phyloP scores from a whole-genome alignment of 768 basidiomycete species.

The Phallus indusiatus region DNA sequence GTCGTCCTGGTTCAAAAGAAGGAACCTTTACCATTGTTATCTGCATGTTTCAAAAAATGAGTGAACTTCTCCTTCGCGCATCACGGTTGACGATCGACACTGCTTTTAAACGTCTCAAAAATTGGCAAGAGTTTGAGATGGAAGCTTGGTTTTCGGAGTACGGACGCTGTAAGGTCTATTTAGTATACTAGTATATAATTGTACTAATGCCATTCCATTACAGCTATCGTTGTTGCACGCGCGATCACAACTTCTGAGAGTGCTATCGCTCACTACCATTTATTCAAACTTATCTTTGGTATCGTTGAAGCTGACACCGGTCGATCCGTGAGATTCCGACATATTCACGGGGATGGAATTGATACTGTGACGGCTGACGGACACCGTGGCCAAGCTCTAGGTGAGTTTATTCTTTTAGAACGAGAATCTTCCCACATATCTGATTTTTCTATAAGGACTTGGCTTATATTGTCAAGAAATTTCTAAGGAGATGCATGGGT shows the following conservation, averaged over 20 bases:
- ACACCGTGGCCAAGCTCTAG: slow-evolving; percentile 9
- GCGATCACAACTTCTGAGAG: neutral
- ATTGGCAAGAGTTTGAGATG: slow-evolving; percentile 15
- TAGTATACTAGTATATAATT: neutral
- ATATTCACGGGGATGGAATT: slow-evolving; percentile 8
- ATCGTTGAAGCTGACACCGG: slow-evolving; percentile 10
- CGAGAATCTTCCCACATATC: too few relatives aligned
- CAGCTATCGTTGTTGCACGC: neutral
- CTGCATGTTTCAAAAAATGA: slow-evolving; percentile 19
- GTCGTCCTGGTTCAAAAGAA: slow-evolving; percentile 3
- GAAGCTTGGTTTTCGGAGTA: slow-evolving; percentile 10
- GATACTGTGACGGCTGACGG: slow-evolving; percentile 9
- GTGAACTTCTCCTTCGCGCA: slow-evolving; percentile 10
- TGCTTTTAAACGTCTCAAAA: slow-evolving; percentile 11
- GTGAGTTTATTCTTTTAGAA: neutral
- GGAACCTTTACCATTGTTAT: slow-evolving; percentile 15
- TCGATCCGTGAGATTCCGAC: neutral
- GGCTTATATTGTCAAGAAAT: too few relatives aligned
- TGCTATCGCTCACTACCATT: neutral
- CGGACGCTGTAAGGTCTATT: slow-evolving; percentile 8
- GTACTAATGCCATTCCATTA: neutral
- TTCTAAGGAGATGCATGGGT: too few relatives aligned
- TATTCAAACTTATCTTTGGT: slow-evolving; percentile 1
- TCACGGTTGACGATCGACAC: slow-evolving; percentile 12
- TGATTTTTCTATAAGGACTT: too few relatives aligned